Evolutionary conservation across 1,139 yeast genomes (phyloP).

Genomic region (Yueomyces sp.): DNA sequence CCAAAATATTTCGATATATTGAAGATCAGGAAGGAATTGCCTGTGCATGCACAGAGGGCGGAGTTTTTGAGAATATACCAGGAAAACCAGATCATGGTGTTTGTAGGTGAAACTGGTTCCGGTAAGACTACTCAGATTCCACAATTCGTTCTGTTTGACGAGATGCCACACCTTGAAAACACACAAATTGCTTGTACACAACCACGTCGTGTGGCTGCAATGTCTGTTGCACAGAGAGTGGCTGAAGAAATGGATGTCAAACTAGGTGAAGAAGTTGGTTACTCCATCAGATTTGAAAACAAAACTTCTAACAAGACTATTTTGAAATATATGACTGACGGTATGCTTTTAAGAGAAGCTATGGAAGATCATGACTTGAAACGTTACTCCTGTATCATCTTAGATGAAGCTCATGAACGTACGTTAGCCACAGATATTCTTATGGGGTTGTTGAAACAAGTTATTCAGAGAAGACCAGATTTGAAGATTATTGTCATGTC

Average conservation of each 20-base stretch:
- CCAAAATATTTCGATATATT: slow-evolving; percentile 66
- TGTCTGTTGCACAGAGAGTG: slow-evolving; percentile 93
- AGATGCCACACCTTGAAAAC: slow-evolving; percentile 70
- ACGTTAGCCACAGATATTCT: slow-evolving; percentile 92
- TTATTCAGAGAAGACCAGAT: slow-evolving; percentile 69
- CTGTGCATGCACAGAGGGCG: slow-evolving; percentile 87
- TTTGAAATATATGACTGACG: slow-evolving; percentile 95
- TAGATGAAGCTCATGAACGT: slow-evolving; percentile 98
- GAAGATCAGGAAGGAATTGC: slow-evolving; percentile 69
- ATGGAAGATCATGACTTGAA: slow-evolving; percentile 85
- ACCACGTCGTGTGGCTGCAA: slow-evolving; percentile 96
- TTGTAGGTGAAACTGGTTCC: slow-evolving; percentile 97
- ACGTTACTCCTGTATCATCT: slow-evolving; percentile 76
- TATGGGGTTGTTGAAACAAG: slow-evolving; percentile 87
- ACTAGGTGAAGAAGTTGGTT: slow-evolving; percentile 88
- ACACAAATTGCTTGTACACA: slow-evolving; percentile 91
- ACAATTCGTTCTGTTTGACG: slow-evolving; percentile 82
- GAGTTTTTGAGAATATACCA: slow-evolving; percentile 81
- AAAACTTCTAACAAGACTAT: slow-evolving; percentile 70
- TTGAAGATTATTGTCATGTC: slow-evolving; percentile 91
- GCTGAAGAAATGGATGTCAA: slow-evolving; percentile 93
- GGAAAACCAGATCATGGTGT: slow-evolving; percentile 85
- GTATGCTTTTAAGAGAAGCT: slow-evolving; percentile 94
- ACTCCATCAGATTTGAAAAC: slow-evolving; percentile 86
- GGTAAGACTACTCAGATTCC: slow-evolving; percentile 98